Base-by-base conservation (phyloP, 805 yeast species). In the Candida insectorum region DNA sequence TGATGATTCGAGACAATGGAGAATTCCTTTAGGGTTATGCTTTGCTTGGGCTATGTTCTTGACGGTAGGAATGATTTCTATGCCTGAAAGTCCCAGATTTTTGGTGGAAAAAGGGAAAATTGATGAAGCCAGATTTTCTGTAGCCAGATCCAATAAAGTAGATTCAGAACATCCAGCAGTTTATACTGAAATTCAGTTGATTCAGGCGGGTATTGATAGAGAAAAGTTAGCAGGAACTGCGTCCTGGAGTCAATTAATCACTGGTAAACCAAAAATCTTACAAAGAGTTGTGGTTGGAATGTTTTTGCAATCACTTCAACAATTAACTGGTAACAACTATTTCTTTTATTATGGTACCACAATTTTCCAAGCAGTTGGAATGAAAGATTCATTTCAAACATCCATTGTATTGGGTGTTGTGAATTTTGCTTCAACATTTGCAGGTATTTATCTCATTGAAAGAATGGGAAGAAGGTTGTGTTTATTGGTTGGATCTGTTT, bases 11-110 rank as follows among this genome's bases (percentile, higher is more conserved):
- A 62, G 70, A 44, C 79, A 76, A 54, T 81, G 87, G 86, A 70
- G 84, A 66, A 71, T 78, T 41, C 85, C 86, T 33, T 62, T 80
- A 47, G 77, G 75, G 26, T 54, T 77, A 37, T 68, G 73, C 50
- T 70, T 69, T 42, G 71, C 61, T 49, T 65, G 82, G 81, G 73
- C 77, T 49, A 48, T 61, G 32, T 48, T 73, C 30, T 64, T 74
- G 65, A 59, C 69, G 25, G 40, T 51, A 20, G 80, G 76, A 52
- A 71, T 73, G 77, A 41, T 67, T 17, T 64, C 68, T 43, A 77
- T 79, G 72, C 86, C 87, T 22, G 88, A 81, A 60, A 77, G 85
- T 21, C 83, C 87, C 41, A 64, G 84, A 51, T 81, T 54, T 61
- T 69, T 81, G 58, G 66, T 76, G 40, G 77, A 71, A 54, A 62